A percentile compares a stretch with the other conserved stretches of the same genome.
Evolutionary conservation across 2,329 filamentous ascomycete genomes (phyloP).

Genomic region (Penicillium crustosum): DNA sequence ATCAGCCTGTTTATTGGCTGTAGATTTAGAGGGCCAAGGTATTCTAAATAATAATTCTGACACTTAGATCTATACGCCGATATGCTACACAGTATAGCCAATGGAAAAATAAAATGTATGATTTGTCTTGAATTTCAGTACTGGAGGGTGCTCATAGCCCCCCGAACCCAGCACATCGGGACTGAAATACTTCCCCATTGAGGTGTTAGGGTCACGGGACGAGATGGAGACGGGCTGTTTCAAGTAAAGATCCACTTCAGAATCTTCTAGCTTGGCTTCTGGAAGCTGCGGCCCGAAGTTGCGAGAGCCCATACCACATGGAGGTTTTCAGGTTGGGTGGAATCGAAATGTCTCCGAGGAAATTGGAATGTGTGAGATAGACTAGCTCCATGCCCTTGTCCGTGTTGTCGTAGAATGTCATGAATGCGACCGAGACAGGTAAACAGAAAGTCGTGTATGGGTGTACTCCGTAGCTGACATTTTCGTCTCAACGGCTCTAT

Average conservation of each 20-base stretch:
- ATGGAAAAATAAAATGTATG: neutral
- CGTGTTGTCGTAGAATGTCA: neutral
- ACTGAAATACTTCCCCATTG: neutral
- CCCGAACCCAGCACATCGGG: neutral
- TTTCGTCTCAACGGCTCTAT: neutral
- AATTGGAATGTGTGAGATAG: neutral
- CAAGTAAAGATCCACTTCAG: slow-evolving; percentile 13
- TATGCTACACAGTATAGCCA: neutral
- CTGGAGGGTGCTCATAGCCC: neutral
- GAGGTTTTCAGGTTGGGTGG: slow-evolving; percentile 1
- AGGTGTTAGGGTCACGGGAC: slow-evolving; percentile 12
- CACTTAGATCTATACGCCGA: neutral
- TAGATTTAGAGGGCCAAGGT: neutral
- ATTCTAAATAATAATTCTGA: neutral
- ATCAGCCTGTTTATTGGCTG: neutral
- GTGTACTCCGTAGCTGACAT: neutral
- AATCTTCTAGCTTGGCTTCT: slow-evolving; percentile 19
- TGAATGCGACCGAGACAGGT: slow-evolving; percentile 15
- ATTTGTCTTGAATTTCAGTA: neutral
- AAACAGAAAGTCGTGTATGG: neutral
- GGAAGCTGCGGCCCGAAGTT: slow-evolving; percentile 20
- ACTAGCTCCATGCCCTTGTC: neutral
- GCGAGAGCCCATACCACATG: slow-evolving; percentile 6
- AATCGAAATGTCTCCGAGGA: slow-evolving; percentile 2
- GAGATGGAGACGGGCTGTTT: slow-evolving; percentile 15